Evolutionary conservation across 2,329 filamentous ascomycete species (phyloP).

Genomic region (Colletotrichum sp.): DNA sequence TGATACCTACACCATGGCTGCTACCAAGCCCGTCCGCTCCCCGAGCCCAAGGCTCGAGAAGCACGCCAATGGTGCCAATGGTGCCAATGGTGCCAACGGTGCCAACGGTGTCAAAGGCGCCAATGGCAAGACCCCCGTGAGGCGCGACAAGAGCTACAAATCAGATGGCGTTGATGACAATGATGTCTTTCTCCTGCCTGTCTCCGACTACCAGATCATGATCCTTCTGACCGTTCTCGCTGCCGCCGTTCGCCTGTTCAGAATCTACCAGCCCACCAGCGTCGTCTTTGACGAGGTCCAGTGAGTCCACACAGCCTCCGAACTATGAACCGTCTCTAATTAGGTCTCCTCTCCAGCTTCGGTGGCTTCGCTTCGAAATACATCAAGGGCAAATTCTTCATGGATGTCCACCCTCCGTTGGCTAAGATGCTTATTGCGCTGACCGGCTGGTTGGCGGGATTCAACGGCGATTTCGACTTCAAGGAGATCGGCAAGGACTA

Average conservation of each 20-base stretch:
- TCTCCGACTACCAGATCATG: slow-evolving; percentile 82
- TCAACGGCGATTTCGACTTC: slow-evolving; percentile 96
- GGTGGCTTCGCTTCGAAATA: slow-evolving; percentile 98
- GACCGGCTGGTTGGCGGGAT: slow-evolving; percentile 92
- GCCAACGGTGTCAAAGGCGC: neutral
- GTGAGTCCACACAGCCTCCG: slow-evolving; percentile 59
- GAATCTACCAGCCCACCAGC: slow-evolving; percentile 94
- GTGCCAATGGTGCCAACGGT: neutral
- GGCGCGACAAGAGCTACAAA: slow-evolving; percentile 63
- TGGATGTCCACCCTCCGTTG: slow-evolving; percentile 98
- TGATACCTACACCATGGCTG: slow-evolving; percentile 2
- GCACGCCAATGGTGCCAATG: slow-evolving; percentile 22
- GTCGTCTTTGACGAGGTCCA: slow-evolving; percentile 99
- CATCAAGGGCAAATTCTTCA: slow-evolving; percentile 99
- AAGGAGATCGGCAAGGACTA: slow-evolving; percentile 99
- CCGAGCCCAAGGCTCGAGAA: slow-evolving; percentile 28
- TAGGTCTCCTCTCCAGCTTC: slow-evolving; percentile 64
- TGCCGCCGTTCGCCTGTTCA: slow-evolving; percentile 83
- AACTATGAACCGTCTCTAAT: neutral
- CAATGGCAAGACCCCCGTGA: slow-evolving; percentile 26
- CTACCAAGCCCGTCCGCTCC: slow-evolving; percentile 5
- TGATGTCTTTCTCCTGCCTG: slow-evolving; percentile 87
- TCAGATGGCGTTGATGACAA: slow-evolving; percentile 86
- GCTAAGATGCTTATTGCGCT: slow-evolving; percentile 97
- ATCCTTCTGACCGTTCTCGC: slow-evolving; percentile 76